Evolutionary conservation across 139 green algal species (phyloP).

Genomic region (Chlorella vulgaris): DNA sequence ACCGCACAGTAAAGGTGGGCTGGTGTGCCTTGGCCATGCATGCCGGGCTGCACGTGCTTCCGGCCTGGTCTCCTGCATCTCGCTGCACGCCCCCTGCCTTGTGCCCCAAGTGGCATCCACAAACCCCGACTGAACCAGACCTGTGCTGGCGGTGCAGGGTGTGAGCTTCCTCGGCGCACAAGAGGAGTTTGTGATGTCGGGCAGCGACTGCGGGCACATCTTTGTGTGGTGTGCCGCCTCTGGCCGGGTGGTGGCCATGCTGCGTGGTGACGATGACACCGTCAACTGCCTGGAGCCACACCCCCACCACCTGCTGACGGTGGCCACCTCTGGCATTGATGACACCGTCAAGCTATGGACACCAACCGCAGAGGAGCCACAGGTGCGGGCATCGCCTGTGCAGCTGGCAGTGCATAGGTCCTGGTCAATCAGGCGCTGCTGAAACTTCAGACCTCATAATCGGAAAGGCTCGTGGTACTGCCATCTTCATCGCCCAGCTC

Average conservation of each 20-base stretch:
- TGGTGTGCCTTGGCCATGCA: no score
- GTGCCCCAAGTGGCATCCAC: slow-evolving; percentile 55
- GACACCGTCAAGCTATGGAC: slow-evolving; percentile 54
- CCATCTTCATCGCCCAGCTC: no score
- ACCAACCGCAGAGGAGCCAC: slow-evolving; percentile 28
- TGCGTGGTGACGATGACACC: slow-evolving; percentile 38
- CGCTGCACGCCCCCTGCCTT: no score
- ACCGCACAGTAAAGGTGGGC: not conserved
- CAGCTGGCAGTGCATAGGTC: no score
- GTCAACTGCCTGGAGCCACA: slow-evolving; percentile 69
- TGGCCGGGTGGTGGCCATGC: not conserved
- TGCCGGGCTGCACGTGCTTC: no score
- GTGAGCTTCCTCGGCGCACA: slow-evolving; percentile 47
- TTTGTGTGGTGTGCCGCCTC: slow-evolving; percentile 60
- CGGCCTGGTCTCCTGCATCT: no score
- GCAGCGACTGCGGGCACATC: slow-evolving; percentile 71
- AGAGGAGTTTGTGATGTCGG: slow-evolving; percentile 61
- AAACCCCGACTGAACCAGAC: slow-evolving; percentile 44
- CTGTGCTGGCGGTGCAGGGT: slow-evolving; percentile 16
- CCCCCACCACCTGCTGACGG: slow-evolving; percentile 44
- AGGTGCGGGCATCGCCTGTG: not conserved
- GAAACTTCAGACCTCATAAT: no score
- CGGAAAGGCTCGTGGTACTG: no score
- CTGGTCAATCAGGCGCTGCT: no score
- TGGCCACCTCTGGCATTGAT: slow-evolving; percentile 58